phyloP scores from a whole-genome alignment of 371 early-diverging fungal genomes.

The Syncephalastrum monosporum region DNA sequence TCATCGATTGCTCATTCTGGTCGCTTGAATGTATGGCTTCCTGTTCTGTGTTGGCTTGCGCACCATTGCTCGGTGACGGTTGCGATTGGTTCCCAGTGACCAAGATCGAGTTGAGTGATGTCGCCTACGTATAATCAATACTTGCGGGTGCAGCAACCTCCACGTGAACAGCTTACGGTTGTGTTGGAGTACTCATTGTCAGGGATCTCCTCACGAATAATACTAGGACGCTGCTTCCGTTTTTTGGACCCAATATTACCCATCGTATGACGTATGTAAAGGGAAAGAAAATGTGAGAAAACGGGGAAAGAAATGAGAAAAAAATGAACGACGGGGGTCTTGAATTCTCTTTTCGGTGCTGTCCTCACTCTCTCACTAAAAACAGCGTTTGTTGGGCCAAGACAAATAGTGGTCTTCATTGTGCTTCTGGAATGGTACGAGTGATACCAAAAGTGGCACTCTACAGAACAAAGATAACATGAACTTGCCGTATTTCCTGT shows the following conservation, averaged over 20 bases:
- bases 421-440: too few relatives aligned
- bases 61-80: constrained; percentile 11
- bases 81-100: constrained; percentile 24
- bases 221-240: constrained; percentile 44
- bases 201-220: constrained; percentile 37
- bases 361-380: too few relatives aligned
- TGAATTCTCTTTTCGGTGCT: too few relatives aligned
- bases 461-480: too few relatives aligned
- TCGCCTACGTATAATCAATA: constrained; percentile 12
- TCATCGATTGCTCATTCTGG: constrained; percentile 4
- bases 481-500: too few relatives aligned
- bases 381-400: too few relatives aligned
- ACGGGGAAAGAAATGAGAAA: constrained; percentile 4
- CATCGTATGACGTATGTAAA: constrained; percentile 20
- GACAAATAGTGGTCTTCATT: too few relatives aligned
- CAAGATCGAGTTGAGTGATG: constrained; percentile 48
- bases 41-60: constrained; percentile 3
- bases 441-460: too few relatives aligned
- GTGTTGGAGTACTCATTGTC: constrained; percentile 45
- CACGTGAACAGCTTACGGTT: constrained; percentile 17
- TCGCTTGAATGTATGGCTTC: neutral
- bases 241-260: constrained; percentile 45
- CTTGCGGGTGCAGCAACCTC: neutral
- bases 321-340: constrained; percentile 1
- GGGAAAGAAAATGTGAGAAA: constrained; percentile 7